Base-by-base conservation (phyloP, 352 stramenopile genomes). In the Blastocystis hominis region DNA sequence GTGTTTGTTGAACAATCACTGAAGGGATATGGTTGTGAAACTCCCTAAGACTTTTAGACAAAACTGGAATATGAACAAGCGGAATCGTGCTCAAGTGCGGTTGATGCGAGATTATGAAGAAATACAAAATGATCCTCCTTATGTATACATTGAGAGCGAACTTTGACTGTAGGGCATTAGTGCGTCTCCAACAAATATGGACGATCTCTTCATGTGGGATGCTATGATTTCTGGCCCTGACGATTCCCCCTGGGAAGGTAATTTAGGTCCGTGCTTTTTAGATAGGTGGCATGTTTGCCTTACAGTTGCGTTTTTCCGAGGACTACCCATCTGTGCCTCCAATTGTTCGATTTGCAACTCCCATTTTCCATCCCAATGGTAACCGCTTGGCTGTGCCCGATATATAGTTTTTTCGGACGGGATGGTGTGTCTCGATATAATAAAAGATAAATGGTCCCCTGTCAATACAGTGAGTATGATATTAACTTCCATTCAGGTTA, bases 221-320 rank as follows among this genome's bases (percentile, higher is more conserved):
- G 77, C 77, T 9, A 87, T 78, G 77, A 87, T 87, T 46, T 78
- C 77, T 4, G 77, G 77, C 7, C 77, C 77, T 2, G 77, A 87
- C 47, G 77, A 87, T 64, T 87, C 77, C 10, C 77, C 77, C 30
- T 87, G 77, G 77, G 77, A 87, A 24, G 77, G 77, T 87, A 66
- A 13, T 64, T 15, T 77, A 6, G 44, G 54, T 20, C n/a, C 3
- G 24, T 24, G 30, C 24, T 50, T 5, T 46, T 75, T 47, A 75
- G 30, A 10, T 87, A 87, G 77, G 77, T 42, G 77, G 77, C 30
- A 87, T 87, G 62, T 87, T 78, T 87, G 56, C 66, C 44, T 38
- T 87, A 42, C 62, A 78, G 54, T 38, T 87, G 10, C 56, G 61
- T 15, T 87, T 87, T 87, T 24, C 62, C 17, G 77, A 87, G 13